These are phyloP conservation scores for Epichloe sylvatica DNA, from an alignment of 2,329 filamentous ascomycete species.

Conservation along the genomic window DNA sequence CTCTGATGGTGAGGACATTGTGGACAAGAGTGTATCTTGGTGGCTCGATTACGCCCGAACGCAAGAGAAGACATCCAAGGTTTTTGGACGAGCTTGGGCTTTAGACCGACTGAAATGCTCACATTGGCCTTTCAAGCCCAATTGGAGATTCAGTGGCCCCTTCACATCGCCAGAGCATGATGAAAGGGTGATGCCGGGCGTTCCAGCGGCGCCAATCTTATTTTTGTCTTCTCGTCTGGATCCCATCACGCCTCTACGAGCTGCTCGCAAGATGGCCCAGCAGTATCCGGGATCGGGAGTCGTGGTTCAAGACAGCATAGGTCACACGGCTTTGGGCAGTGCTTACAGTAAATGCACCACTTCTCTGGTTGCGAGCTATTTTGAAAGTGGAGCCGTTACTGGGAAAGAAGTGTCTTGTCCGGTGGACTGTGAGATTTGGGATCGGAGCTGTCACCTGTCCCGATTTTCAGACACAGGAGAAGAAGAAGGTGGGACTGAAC, in stretches of 20 bases:
- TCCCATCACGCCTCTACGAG: conserved; percentile 27
- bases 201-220: conserved; percentile 26
- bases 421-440: neutral
- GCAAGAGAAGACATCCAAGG: conserved; percentile 14
- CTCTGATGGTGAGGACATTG: conserved; percentile 17
- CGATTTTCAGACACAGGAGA: neutral
- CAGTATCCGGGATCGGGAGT: conserved; percentile 10
- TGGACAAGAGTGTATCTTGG: conserved; percentile 8
- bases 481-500: neutral
- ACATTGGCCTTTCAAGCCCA: conserved; percentile 21
- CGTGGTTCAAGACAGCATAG: conserved; percentile 9
- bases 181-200: conserved; percentile 11
- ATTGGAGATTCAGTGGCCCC: conserved; percentile 23
- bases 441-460: neutral
- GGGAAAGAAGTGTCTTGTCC: neutral
- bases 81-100: conserved; percentile 20
- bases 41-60: conserved; percentile 13
- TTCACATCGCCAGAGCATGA: conserved; percentile 13
- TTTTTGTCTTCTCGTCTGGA: conserved; percentile 28
- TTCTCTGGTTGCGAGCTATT: neutral
- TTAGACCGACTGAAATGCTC: conserved; percentile 23
- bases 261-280: conserved; percentile 5
- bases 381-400: neutral
- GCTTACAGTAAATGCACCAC: neutral
- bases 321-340: conserved; percentile 6